Percentiles rank a stretch among this genome's conserved stretches.
phyloP scores from a whole-genome alignment of 306 rosid species.

The Hippophae rhamnoides region DNA sequence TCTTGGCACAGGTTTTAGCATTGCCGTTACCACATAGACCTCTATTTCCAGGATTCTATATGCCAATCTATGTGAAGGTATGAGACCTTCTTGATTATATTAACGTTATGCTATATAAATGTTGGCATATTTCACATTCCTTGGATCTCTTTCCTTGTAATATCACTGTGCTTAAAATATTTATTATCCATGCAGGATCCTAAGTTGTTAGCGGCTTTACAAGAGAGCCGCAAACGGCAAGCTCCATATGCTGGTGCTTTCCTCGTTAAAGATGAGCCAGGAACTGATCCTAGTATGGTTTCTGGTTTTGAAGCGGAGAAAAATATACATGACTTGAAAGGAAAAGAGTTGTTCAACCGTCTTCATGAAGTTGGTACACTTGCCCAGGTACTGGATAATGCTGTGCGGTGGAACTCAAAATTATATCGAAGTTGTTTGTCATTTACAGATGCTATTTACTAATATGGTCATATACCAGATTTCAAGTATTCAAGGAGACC shows the following conservation, averaged over 20 bases:
- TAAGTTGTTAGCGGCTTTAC: slow-evolving; percentile 81
- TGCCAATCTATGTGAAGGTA: slow-evolving; percentile 98
- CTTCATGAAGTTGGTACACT: slow-evolving; percentile 98
- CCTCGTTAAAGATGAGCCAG: slow-evolving; percentile 84
- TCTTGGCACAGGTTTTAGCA: slow-evolving; percentile 74
- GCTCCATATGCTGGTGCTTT: slow-evolving; percentile 99
- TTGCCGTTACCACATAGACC: slow-evolving; percentile 94
- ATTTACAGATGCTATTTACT: neutral
- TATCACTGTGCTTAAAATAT: neutral
- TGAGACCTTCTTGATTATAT: slow-evolving; percentile 10
- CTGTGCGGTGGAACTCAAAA: neutral
- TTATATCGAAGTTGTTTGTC: neutral
- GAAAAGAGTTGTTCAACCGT: slow-evolving; percentile 76
- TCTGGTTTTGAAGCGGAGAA: slow-evolving; percentile 76
- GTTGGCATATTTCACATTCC: no score
- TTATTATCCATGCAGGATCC: slow-evolving; percentile 59
- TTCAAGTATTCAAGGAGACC: slow-evolving; percentile 93
- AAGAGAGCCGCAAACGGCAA: slow-evolving; percentile 80
- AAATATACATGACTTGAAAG: slow-evolving; percentile 56
- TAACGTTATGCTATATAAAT: no score
- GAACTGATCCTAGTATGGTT: slow-evolving; percentile 61
- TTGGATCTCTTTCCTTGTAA: no score
- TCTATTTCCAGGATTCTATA: slow-evolving; percentile 95
- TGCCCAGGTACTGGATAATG: slow-evolving; percentile 61
- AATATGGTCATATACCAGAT: slow-evolving; percentile 40